These are phyloP conservation scores for Marvania coccoides DNA, from an alignment of 139 green algal genomes.

Conservation along the genomic window DNA sequence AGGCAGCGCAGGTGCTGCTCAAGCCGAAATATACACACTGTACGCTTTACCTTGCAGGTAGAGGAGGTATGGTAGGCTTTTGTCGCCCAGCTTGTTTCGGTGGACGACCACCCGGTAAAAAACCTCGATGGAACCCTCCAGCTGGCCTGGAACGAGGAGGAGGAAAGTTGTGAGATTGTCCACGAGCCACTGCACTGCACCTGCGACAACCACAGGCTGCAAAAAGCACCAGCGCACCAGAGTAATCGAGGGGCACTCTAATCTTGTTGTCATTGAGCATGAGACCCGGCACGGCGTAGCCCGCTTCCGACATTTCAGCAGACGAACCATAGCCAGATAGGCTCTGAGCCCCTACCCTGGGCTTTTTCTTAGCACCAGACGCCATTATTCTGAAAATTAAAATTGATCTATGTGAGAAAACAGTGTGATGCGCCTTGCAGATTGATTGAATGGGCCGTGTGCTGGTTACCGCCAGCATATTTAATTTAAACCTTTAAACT, in stretches of 20 bases:
- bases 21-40: neutral
- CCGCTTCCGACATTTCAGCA: neutral
- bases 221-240: neutral
- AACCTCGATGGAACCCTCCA: slow-evolving; percentile 45
- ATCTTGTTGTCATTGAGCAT: slow-evolving; percentile 49
- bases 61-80: slow-evolving; percentile 56
- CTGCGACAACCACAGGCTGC: neutral
- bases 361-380: neutral
- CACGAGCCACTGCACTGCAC: neutral
- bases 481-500: too few relatives aligned
- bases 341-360: neutral
- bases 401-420: too few relatives aligned
- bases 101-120: slow-evolving; percentile 72
- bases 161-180: neutral
- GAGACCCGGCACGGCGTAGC: slow-evolving; percentile 44
- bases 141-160: neutral
- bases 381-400: neutral
- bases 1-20: neutral
- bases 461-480: too few relatives aligned
- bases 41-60: slow-evolving; percentile 69
- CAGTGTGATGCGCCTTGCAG: too few relatives aligned
- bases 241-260: slow-evolving; percentile 67
- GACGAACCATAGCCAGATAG: neutral
- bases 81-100: slow-evolving; percentile 30
- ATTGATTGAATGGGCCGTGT: too few relatives aligned